Evolutionary conservation across 1,139 yeast species (phyloP).

Genomic region (Scheffersomyces parashehatae): DNA sequence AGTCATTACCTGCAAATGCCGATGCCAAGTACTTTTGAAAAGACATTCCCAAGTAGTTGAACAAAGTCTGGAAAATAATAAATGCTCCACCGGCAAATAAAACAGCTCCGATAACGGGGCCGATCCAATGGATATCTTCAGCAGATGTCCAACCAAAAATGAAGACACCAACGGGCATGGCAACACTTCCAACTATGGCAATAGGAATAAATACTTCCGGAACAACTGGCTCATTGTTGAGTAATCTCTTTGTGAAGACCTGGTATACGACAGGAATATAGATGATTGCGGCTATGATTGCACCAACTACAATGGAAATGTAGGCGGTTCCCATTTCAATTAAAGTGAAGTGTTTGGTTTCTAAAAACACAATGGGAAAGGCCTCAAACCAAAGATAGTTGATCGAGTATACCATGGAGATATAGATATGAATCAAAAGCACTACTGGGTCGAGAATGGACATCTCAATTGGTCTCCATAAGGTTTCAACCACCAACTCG

Average conservation of each 20-base stretch:
- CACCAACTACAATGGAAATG: slow-evolving; percentile 47
- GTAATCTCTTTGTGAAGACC: slow-evolving; percentile 25
- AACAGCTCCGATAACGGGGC: slow-evolving; percentile 42
- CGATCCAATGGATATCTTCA: slow-evolving; percentile 42
- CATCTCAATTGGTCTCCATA: slow-evolving; percentile 52
- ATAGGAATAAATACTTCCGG: slow-evolving; percentile 47
- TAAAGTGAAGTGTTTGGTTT: slow-evolving; percentile 45
- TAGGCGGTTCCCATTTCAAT: slow-evolving; percentile 52
- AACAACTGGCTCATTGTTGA: slow-evolving; percentile 20
- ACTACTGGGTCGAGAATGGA: slow-evolving; percentile 46
- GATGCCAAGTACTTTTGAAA: slow-evolving; percentile 52
- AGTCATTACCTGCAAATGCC: slow-evolving; percentile 59
- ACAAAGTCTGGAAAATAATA: slow-evolving; percentile 41
- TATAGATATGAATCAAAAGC: slow-evolving; percentile 48
- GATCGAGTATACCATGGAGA: slow-evolving; percentile 54
- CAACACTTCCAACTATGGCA: slow-evolving; percentile 43
- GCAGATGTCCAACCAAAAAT: slow-evolving; percentile 54
- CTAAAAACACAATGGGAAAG: slow-evolving; percentile 55
- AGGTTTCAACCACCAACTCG: slow-evolving; percentile 34
- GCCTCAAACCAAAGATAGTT: slow-evolving; percentile 63
- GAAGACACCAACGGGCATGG: slow-evolving; percentile 47
- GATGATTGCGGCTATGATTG: slow-evolving; percentile 23
- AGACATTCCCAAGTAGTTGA: slow-evolving; percentile 35
- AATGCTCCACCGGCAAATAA: slow-evolving; percentile 39
- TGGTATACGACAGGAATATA: slow-evolving; percentile 24